Evolutionary conservation across 805 yeast species (phyloP).

Genomic region (Debaryomyces hansenii): DNA sequence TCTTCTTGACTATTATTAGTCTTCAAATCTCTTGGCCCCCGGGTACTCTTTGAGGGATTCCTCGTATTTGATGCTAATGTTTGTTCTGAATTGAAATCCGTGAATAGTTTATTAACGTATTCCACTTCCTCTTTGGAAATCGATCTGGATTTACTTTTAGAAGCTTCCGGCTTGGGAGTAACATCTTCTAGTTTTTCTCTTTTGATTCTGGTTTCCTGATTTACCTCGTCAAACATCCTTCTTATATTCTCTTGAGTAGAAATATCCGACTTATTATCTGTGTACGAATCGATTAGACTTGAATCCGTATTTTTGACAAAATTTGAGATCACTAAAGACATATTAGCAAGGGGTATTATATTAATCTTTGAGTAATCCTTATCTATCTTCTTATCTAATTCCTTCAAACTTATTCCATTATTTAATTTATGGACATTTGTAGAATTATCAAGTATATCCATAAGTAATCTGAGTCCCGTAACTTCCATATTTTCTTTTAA

Average conservation of each 20-base stretch:
- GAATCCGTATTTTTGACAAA: constrained; percentile 47
- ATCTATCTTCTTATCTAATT: constrained; percentile 11
- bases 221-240: constrained; percentile 14
- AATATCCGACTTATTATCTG: constrained; percentile 4
- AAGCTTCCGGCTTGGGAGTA: not conserved
- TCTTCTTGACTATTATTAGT: constrained; percentile 11
- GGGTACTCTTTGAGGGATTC: not conserved
- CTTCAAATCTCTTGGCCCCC: not conserved
- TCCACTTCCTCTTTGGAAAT: constrained; percentile 20
- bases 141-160: constrained; percentile 1
- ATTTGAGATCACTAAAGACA: constrained; percentile 53
- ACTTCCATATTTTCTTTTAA: constrained; percentile 26
- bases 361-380: constrained; percentile 19
- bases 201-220: constrained; percentile 1
- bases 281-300: constrained; percentile 32
- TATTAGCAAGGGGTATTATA: constrained; percentile 45
- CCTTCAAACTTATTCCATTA: constrained; percentile 16
- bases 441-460: constrained; percentile 34
- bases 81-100: constrained; percentile 14
- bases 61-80: not conserved
- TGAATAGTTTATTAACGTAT: constrained; percentile 27
- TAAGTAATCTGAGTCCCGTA: constrained; percentile 38
- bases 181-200: not conserved
- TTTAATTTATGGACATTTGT: constrained; percentile 23
- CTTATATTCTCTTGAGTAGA: constrained; percentile 9